Percentiles rank a stretch among this genome's conserved stretches.
These are phyloP conservation scores for Trametes elegans DNA, from an alignment of 768 basidiomycete genomes.

Conservation along the genomic window DNA sequence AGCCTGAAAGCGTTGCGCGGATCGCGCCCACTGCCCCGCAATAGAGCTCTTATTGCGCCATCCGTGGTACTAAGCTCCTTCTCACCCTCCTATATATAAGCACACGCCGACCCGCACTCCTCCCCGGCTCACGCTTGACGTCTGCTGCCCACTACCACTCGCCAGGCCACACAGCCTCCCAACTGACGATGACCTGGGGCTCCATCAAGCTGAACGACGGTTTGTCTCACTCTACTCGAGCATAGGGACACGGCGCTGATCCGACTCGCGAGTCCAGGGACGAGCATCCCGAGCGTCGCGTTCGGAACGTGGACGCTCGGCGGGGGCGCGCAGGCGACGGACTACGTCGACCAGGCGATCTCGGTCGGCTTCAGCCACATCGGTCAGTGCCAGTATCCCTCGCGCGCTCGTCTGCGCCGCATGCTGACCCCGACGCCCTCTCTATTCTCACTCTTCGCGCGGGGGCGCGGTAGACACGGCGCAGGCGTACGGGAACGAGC, in stretches of 20 bases:
- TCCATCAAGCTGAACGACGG: slow-evolving; percentile 60
- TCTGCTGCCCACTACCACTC: neutral
- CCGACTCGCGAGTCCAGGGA: slow-evolving; percentile 33
- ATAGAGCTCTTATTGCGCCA: neutral
- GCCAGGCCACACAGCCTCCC: neutral
- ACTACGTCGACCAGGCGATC: slow-evolving; percentile 61
- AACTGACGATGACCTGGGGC: slow-evolving; percentile 64
- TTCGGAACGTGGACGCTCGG: slow-evolving; percentile 69
- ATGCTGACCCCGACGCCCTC: neutral
- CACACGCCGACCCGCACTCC: neutral
- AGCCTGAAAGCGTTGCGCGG: too few relatives aligned
- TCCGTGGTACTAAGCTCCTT: neutral
- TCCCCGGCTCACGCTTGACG: neutral
- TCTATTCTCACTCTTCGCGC: too few relatives aligned
- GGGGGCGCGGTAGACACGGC: slow-evolving; percentile 47
- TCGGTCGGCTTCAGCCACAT: slow-evolving; percentile 61
- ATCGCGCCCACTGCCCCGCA: neutral
- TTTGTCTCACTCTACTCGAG: slow-evolving; percentile 26
- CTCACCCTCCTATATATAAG: neutral
- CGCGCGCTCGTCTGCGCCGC: neutral
- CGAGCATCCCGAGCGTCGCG: slow-evolving; percentile 48
- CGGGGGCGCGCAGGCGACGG: slow-evolving; percentile 48
- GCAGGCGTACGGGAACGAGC: slow-evolving; percentile 59
- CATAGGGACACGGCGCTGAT: neutral
- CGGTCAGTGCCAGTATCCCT: slow-evolving; percentile 38